These are phyloP conservation scores for Cornus suecica DNA, from an alignment of 148 eudicot species.

Conservation along the genomic window DNA sequence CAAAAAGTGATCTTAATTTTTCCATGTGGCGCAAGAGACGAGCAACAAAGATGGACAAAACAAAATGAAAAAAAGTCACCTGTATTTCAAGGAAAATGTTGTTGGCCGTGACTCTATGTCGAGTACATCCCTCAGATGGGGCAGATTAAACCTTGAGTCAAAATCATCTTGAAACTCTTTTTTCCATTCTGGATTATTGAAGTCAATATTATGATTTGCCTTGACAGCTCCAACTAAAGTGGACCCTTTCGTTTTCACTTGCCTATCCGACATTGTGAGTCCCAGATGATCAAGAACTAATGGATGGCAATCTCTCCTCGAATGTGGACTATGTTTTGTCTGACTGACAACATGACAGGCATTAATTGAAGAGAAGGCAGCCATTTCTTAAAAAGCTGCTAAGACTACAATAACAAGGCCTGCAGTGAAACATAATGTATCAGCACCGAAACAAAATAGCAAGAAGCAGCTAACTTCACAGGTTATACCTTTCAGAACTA, in stretches of 20 bases:
- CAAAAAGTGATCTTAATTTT: not conserved
- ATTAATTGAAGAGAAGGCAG: constrained; percentile 17
- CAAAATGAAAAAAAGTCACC: constrained; percentile 24
- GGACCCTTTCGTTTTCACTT: constrained; percentile 18
- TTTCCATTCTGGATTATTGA: constrained; percentile 45
- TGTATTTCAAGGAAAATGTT: constrained; percentile 43
- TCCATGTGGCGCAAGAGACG: not conserved
- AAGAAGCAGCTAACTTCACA: not conserved
- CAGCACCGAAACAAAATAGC: not conserved
- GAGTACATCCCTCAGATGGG: constrained; percentile 38
- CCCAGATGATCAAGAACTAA: constrained; percentile 4
- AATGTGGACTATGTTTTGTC: constrained; percentile 6
- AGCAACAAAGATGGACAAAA: not conserved
- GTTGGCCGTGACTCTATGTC: constrained; percentile 39
- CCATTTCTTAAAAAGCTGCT: constrained; percentile 14
- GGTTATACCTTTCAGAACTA: not conserved
- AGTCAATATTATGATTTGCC: constrained; percentile 29
- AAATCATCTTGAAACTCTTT: constrained; percentile 32
- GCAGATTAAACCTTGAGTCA: constrained; percentile 40
- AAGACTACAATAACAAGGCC: not conserved
- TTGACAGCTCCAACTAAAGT: constrained; percentile 17
- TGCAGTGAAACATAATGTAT: not conserved
- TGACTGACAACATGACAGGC: constrained; percentile 15
- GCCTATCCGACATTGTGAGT: constrained; percentile 20
- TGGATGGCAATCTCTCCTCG: not conserved